These are phyloP conservation scores for Claviceps sp. DNA, from an alignment of 2,329 filamentous ascomycete genomes.

Conservation along the genomic window DNA sequence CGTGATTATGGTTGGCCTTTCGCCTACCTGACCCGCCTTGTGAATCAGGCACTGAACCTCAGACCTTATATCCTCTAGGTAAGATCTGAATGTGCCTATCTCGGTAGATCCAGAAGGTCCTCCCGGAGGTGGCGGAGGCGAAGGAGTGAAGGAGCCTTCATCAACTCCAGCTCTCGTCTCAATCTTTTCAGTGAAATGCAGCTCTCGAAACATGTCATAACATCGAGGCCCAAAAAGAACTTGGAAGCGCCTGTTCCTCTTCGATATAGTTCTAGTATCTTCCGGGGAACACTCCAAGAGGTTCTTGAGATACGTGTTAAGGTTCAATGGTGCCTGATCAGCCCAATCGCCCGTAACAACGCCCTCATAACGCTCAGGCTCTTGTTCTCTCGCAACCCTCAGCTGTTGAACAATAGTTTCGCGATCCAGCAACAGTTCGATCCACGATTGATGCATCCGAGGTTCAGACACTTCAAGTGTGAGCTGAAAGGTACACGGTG, in stretches of 20 bases:
- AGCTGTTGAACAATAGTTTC: slow-evolving; percentile 29
- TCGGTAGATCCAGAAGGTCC: slow-evolving; percentile 22
- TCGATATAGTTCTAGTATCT: slow-evolving; percentile 33
- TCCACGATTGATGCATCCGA: slow-evolving; percentile 29
- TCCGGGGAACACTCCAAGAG: slow-evolving; percentile 25
- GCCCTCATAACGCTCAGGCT: slow-evolving; percentile 34
- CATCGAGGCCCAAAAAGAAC: slow-evolving; percentile 39
- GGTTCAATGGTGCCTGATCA: slow-evolving; percentile 27
- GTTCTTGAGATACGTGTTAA: slow-evolving; percentile 40
- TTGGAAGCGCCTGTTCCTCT: slow-evolving; percentile 42
- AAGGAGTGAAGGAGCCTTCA: slow-evolving; percentile 24
- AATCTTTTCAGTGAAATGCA: slow-evolving; percentile 33
- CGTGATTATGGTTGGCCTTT: slow-evolving; percentile 17
- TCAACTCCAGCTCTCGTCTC: slow-evolving; percentile 26
- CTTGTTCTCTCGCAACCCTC: slow-evolving; percentile 24
- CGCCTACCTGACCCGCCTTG: slow-evolving; percentile 18
- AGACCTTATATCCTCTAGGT: slow-evolving; percentile 34
- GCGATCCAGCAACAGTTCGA: slow-evolving; percentile 31
- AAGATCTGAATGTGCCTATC: slow-evolving; percentile 30
- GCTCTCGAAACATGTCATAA: slow-evolving; percentile 31
- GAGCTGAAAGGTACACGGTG: slow-evolving; percentile 27
- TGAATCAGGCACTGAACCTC: slow-evolving; percentile 33
- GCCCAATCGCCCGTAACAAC: slow-evolving; percentile 27
- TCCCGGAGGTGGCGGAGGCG: slow-evolving; percentile 17
- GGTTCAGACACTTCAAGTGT: slow-evolving; percentile 36